Base-by-base conservation (phyloP, 2,329 filamentous ascomycete species). In the Ilyonectria mors-panacis region DNA sequence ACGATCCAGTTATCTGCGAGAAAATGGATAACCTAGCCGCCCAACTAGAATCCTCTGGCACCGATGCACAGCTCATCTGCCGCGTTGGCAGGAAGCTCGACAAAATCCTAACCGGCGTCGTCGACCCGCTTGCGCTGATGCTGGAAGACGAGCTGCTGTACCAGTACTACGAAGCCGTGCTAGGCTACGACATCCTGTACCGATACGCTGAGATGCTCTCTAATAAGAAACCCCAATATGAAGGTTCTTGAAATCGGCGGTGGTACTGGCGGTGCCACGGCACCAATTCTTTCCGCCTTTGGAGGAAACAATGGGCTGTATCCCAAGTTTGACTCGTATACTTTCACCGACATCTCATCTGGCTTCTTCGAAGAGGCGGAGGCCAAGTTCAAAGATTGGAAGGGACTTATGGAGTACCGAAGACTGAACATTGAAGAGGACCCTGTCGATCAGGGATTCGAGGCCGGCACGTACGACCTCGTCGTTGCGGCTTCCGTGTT, bases 311-410 rank as follows among this genome's bases (percentile, higher is more conserved):
- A 53, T 13, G 61, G 54, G 9, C 35, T 13, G 1, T 58, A 58
- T 17, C 44, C 61, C 7, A n/a, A 37, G 7, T 58, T 58, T 8
- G 28, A 37, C 2, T 35, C 10, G 3, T 64, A 64, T 37, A 64
- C 61, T 2, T 64, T 45, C 45, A 64, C 61, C 1, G 61, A 64
- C 15, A 64, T 64, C 8, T 64, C 61, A 1, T 51, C 61, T 2
- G 61, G 53, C 12, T 64, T 64, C n/a, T 64, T 64, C 13, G 61
- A 64, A 19, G 45, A 64, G 37, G 61, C 61, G 0, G 54, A 64
- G 37, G 17, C 44, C 8, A 64, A 59, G 47, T 64, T 64, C 19
- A 58, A 19, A 2, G 54, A 51, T 17, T 64, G 61, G 61, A 21
- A 13, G 1, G 54, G 54, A 7, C 15, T 64, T 12, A 33, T 64